Base-by-base conservation (phyloP, 2,329 filamentous ascomycete species). In the Neopestalotiopsis sp. region DNA sequence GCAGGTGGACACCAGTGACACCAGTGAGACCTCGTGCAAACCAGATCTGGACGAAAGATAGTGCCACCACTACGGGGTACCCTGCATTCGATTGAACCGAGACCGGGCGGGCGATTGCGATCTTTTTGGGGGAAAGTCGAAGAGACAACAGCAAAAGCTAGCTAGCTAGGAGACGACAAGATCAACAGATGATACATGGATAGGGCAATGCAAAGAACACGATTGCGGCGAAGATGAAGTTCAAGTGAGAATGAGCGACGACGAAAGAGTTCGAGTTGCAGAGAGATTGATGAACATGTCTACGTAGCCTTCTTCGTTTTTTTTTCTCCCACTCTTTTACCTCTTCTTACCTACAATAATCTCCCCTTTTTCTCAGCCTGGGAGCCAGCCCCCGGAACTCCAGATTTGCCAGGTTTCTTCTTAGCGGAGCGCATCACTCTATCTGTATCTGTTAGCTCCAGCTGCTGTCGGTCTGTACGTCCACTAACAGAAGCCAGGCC, bases 1-100 rank as follows among this genome's bases (percentile, higher is more conserved):
- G 65, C 52, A 67, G 65, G 65, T 67, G 65, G 65, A 60, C 65
- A 67, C 65, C 64, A 52, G 45, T 52, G 45, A 52, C 45, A 52
- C 45, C 61, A 64, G 61, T 62, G 30, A 60, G 65, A 67, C 56
- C 65, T 67, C 65, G 65, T 67, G 65, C 65, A 34, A 56, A 49
- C 61, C 61, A 64, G 61, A 64, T 64, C 42, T 30, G 61, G 61
- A 45, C 32, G 30, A 38, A 38, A 28, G 61, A 64, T 64, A 49
- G 38, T n/a, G 64, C 38, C 32, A 57, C 64, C 52, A 57, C 64
- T 66, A 66, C 49, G 61, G 61, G 38, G 61, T 45, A 45, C 61
- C 61, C 49, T 66, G 52, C 64, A 49, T 10, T 28, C 64, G 52
- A 66, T 66, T 66, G 61, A 64, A 64, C 61, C 61, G 61, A 64